phyloP scores from a whole-genome alignment of 2,329 filamentous ascomycete species.

The Corynespora cassiicola region DNA sequence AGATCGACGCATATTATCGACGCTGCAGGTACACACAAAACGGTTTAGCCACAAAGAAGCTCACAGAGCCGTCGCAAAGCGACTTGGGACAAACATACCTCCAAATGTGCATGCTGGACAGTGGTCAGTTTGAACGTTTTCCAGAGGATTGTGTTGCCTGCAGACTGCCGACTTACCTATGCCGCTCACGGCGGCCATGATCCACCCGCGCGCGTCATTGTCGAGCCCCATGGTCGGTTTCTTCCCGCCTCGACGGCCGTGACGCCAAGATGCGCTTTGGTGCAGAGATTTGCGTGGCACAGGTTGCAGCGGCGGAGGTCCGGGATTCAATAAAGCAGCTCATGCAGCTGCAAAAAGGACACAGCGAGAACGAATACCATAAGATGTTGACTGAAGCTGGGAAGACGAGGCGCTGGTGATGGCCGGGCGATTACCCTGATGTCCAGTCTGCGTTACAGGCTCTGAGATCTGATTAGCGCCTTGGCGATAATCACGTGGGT shows the following conservation, averaged over 20 bases:
- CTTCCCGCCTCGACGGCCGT: no score
- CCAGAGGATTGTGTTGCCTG: slow-evolving; percentile 4
- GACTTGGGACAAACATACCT: slow-evolving; percentile 24
- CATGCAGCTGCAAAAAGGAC: neutral
- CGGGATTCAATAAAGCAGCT: no score
- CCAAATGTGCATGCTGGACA: slow-evolving; percentile 45
- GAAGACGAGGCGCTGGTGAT: neutral
- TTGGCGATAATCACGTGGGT: no score
- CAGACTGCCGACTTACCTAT: slow-evolving; percentile 60
- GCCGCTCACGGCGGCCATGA: slow-evolving; percentile 84
- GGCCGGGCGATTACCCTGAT: slow-evolving; percentile 14
- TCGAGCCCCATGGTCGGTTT: slow-evolving; percentile 39
- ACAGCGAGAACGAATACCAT: neutral
- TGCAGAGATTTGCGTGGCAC: slow-evolving; percentile 1
- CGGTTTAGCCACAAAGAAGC: no score
- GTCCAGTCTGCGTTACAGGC: no score
- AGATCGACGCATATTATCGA: slow-evolving; percentile 87
- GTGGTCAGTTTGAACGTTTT: no score
- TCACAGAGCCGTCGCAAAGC: no score
- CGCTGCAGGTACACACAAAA: slow-evolving; percentile 60
- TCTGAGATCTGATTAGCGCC: no score
- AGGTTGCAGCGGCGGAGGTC: no score
- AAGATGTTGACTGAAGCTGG: slow-evolving; percentile 1
- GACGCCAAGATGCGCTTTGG: slow-evolving; percentile 3
- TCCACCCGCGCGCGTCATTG: slow-evolving; percentile 86